Evolutionary conservation across 805 yeast genomes (phyloP), one percentile per base, ranked within the genome.

Genomic region (Hanseniaspora pseudoguilliermondii): DNA sequence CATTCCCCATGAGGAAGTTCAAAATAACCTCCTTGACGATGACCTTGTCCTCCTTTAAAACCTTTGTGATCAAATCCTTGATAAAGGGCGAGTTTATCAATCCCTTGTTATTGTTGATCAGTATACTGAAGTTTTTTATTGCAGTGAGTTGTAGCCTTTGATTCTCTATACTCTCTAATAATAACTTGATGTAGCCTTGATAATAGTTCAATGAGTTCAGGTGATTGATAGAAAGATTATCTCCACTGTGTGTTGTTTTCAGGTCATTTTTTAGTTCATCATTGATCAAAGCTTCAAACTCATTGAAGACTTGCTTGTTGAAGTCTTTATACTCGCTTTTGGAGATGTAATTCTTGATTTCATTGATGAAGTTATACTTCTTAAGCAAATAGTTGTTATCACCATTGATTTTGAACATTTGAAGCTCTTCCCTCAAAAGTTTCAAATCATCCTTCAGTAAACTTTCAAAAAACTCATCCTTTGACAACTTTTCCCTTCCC

Each of bases 21-120:
- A 88, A 69, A 2, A 83, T 83, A 0, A 95, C 86, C 61, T 84
- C 89, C 57, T 88, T 75, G 0, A 87, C 91, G 41, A 82, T 75
- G 0, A 95, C 80, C 2, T 88, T 84, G 0, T 75, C 63, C 59
- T 84, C 91, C 5, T 64, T 67, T 40, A 88, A 67, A 47, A 80
- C 69, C 10, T 66, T 70, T 1, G 79, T 69, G 2, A 88, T 71
- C 0, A 84, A 73, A 1, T 68, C 68, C 59, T 75, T 81, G 7
- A 87, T 75, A 10, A 69, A 68, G 1, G 80, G 75, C 2, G 76
- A 69, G 0, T 72, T 64, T 46, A 86, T 65, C 23, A 87, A 68
- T 0, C 69, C 57, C 0, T 81, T 74, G 50, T 84, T 84, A 32
- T 72, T 72, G 8, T 73, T 72, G 3, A 84, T 73, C 18, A 88